Percentiles rank a stretch among this genome's conserved stretches.
Evolutionary conservation across 352 stramenopile genomes (phyloP).

Genomic region (Phytophthora litchii): DNA sequence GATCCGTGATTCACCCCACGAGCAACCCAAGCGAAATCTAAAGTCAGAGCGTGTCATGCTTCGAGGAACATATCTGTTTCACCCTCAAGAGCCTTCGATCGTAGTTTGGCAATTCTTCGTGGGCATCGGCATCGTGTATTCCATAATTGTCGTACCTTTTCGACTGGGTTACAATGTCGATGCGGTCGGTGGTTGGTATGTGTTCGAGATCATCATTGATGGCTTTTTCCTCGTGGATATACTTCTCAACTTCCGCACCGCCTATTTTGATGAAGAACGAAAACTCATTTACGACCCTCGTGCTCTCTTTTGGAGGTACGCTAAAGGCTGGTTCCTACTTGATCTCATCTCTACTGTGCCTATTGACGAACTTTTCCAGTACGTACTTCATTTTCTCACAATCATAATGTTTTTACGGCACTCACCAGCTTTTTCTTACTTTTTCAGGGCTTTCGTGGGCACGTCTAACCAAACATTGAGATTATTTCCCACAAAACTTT

Average conservation of each 20-base stretch:
- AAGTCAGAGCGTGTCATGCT: conserved; percentile 60
- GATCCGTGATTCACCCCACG: conserved; percentile 54
- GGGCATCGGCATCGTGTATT: conserved; percentile 84
- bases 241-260: conserved; percentile 85
- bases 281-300: conserved; percentile 64
- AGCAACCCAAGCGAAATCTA: conserved; percentile 52
- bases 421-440: conserved; percentile 5
- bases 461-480: conserved; percentile 42
- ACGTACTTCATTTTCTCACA: conserved; percentile 8
- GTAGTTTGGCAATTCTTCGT: conserved; percentile 81
- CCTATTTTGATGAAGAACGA: conserved; percentile 79
- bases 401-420: conserved; percentile 2
- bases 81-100: conserved; percentile 71
- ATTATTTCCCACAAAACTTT: conserved; percentile 81
- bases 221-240: conserved; percentile 90
- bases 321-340: conserved; percentile 72
- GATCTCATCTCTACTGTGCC: conserved; percentile 82
- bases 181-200: conserved; percentile 51
- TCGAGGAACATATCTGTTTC: conserved; percentile 76
- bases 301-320: conserved; percentile 68
- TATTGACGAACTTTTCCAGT: conserved; percentile 75
- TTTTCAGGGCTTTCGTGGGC: conserved; percentile 31
- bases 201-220: conserved; percentile 83
- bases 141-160: conserved; percentile 89
- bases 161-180: conserved; percentile 86